Evolutionary conservation across 257 asterid genomes (phyloP), one percentile per base, ranked within the genome.

Genomic region (Solanum ossicruentum): DNA sequence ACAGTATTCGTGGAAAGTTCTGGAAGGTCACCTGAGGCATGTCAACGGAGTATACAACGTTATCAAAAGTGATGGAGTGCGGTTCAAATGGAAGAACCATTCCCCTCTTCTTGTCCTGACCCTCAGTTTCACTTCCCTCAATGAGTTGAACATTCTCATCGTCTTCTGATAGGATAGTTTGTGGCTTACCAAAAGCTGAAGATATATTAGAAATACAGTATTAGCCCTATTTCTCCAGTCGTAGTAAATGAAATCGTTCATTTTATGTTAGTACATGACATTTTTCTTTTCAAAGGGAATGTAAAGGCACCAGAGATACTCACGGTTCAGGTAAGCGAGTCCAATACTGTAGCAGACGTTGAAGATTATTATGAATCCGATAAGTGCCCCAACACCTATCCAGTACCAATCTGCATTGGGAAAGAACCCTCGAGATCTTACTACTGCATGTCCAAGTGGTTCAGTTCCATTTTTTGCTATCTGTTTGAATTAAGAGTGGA

Each of bases 1-100:
- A 47, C 49, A 49, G 3, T 52, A 17, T n/a, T 41, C 13, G 10
- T 11, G 20, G 32, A 32, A 49, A 26, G 18, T 43, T 82, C 60
- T 13, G 47, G 56, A 6, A 17, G 87, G 90, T 51, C 86, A 93
- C 98, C 71, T 87, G 85, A 78, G 99, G 99, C 99, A 96, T 96
- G 89, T 94, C 99, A 5, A 96, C 99, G 0, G 98, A 93, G 84
- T 96, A 96, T 84, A 73, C 82, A 43, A 96, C 21, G 16, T 94
- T 89, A 20, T 94, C 96, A 57, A 96, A 96, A 10, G 97, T 93
- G 82, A 96, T 88, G 21, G 94, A 93, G 86, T 96, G 97, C 0
- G 99, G 98, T 84, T 93, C 98, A 71, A 94, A 96, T 51, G 98
- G 99, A 89, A 96, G 98, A 87, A 96, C 89, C 98, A 94, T 92